Evolutionary conservation across 371 early-diverging fungal genomes (phyloP).

Genomic region (Zancudomyces culisetae): DNA sequence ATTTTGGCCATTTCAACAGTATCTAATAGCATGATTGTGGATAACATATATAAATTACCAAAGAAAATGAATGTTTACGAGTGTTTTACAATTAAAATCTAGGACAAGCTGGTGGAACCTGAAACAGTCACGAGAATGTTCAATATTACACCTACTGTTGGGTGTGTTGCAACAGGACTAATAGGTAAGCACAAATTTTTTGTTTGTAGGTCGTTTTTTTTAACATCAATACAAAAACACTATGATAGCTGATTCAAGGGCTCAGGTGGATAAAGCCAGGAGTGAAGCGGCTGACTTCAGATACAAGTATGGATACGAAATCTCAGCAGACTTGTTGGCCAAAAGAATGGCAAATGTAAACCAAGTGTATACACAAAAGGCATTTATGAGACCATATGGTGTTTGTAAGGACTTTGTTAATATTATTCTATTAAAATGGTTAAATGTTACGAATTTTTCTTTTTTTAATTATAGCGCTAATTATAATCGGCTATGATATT

Average conservation of each 20-base stretch:
- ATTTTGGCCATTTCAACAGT: no score
- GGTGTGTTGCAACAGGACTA: conserved; percentile 95
- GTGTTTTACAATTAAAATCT: conserved; percentile 20
- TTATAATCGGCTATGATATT: conserved; percentile 84
- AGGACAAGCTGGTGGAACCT: conserved; percentile 89
- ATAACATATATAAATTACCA: no score
- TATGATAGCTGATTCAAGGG: conserved; percentile 71
- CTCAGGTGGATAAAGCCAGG: conserved; percentile 80
- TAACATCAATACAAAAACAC: neutral
- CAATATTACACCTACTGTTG: conserved; percentile 79
- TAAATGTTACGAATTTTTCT: neutral
- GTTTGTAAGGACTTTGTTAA: conserved; percentile 42
- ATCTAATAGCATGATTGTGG: no score
- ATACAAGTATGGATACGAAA: conserved; percentile 96
- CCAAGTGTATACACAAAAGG: conserved; percentile 97
- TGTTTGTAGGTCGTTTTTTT: conserved; percentile 24
- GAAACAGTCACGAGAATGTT: conserved; percentile 82
- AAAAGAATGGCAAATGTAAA: conserved; percentile 93
- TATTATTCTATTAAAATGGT: conserved; percentile 10
- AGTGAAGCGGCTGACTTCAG: conserved; percentile 94
- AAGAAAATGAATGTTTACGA: neutral
- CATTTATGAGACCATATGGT: conserved; percentile 94
- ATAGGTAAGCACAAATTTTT: conserved; percentile 18
- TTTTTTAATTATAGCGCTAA: conserved; percentile 50
- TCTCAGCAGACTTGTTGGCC: conserved; percentile 88